Conservation (phyloP, 2,329 filamentous ascomycete species). For the Onygenales sp. region DNA sequence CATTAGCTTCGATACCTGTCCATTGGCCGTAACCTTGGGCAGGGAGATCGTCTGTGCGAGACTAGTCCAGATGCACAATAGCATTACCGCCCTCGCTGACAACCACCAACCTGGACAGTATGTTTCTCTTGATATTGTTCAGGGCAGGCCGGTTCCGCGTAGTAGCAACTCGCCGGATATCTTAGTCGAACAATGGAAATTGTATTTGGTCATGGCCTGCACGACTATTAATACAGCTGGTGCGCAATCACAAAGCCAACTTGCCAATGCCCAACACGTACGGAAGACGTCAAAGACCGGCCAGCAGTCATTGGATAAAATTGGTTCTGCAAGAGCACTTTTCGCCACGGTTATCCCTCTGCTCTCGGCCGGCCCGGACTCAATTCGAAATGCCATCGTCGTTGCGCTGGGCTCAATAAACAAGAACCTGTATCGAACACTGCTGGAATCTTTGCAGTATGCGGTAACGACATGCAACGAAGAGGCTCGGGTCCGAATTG, state of each 20-base stretch:
- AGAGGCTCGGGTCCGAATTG: constrained; percentile 72
- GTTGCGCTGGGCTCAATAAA: constrained; percentile 91
- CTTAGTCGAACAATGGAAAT: constrained; percentile 93
- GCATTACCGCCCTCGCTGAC: constrained; percentile 70
- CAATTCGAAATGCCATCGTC: constrained; percentile 83
- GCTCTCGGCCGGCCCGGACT: constrained; percentile 66
- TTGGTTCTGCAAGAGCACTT: constrained; percentile 76
- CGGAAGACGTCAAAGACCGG: constrained; percentile 67
- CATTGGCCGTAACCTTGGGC: constrained; percentile 81
- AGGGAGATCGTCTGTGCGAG: constrained; percentile 88
- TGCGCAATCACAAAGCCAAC: constrained; percentile 48
- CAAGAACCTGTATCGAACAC: constrained; percentile 78
- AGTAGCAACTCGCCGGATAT: constrained; percentile 59
- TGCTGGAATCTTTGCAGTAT: constrained; percentile 82
- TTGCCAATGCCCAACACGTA: constrained; percentile 60
- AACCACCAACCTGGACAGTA: constrained; percentile 22
- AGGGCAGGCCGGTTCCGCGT: constrained; percentile 33
- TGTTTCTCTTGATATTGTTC: constrained; percentile 24
- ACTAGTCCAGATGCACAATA: constrained; percentile 84
- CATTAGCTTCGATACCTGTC: constrained; percentile 81
- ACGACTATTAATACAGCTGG: constrained; percentile 85
- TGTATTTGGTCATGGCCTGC: constrained; percentile 94
- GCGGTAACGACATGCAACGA: constrained; percentile 80
- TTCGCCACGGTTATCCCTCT: constrained; percentile 90
- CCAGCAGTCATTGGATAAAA: constrained; percentile 60